Conservation (phyloP, 2,329 filamentous ascomycete genomes). For the Aureobasidium subglaciale region DNA sequence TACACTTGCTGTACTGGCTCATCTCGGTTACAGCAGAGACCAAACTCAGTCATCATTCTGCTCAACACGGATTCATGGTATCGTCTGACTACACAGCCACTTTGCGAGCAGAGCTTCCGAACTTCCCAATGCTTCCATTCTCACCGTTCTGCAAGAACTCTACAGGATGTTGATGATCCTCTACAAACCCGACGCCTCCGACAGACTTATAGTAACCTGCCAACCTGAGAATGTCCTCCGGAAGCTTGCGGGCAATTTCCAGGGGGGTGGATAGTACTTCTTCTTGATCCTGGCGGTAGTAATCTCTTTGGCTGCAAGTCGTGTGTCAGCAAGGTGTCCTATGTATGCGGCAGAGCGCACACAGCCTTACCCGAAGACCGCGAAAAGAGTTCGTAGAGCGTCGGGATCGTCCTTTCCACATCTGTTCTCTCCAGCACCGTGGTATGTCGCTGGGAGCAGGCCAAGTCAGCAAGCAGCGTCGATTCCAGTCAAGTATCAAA, state of each 20-base stretch:
- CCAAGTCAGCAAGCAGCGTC: background rate
- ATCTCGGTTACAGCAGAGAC: no score
- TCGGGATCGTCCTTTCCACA: background rate
- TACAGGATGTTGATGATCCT: conserved; percentile 1
- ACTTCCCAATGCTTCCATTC: background rate
- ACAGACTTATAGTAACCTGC: conserved; percentile 2
- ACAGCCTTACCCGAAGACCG: background rate
- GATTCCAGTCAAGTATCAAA: background rate
- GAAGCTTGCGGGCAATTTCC: background rate
- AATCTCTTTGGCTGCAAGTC: background rate
- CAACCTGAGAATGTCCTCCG: background rate
- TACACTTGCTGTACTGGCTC: no score
- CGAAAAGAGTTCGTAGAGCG: background rate
- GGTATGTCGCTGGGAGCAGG: background rate
- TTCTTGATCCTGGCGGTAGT: background rate
- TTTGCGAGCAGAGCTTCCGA: background rate
- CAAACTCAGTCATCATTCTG: no score
- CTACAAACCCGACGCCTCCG: background rate
- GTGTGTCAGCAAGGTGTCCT: background rate
- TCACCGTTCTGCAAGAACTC: background rate
- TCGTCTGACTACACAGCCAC: background rate
- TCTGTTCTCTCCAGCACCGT: conserved; percentile 6
- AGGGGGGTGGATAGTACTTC: background rate
- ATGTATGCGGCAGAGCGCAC: background rate
- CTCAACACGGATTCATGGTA: no score